Percentiles rank a stretch among this genome's conserved stretches.
Evolutionary conservation across 352 stramenopile species (phyloP).

Genomic region (Pythium myriotylum): DNA sequence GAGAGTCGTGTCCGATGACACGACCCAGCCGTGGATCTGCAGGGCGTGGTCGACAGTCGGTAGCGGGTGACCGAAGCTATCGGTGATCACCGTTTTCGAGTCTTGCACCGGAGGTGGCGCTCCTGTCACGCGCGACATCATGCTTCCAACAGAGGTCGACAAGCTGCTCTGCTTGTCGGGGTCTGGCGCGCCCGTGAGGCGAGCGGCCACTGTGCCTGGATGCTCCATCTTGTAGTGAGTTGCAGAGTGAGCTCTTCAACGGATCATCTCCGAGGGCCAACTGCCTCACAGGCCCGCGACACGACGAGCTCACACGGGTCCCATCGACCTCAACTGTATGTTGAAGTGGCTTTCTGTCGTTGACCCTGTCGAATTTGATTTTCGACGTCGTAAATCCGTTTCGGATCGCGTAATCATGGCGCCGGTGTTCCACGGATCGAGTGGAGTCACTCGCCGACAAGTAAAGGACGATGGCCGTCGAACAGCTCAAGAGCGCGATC

Average conservation of each 20-base stretch:
- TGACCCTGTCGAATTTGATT: too few relatives aligned
- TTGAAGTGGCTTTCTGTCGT: too few relatives aligned
- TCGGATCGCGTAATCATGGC: neutral
- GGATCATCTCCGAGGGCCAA: too few relatives aligned
- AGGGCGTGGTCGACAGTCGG: conserved; percentile 34
- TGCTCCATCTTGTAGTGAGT: conserved; percentile 31
- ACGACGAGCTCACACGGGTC: too few relatives aligned
- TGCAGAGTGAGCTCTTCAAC: conserved; percentile 5
- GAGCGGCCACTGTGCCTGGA: conserved; percentile 29
- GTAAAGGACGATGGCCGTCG: conserved; percentile 43
- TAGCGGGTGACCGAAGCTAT: conserved; percentile 38
- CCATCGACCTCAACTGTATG: too few relatives aligned
- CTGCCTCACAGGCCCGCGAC: too few relatives aligned
- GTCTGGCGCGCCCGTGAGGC: conserved; percentile 31
- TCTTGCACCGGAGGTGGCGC: conserved; percentile 26
- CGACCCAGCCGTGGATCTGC: conserved; percentile 32
- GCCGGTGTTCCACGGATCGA: too few relatives aligned
- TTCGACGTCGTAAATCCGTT: too few relatives aligned
- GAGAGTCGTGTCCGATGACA: conserved; percentile 31
- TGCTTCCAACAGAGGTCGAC: conserved; percentile 18
- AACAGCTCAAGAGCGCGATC: conserved; percentile 62
- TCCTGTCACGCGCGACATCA: conserved; percentile 31
- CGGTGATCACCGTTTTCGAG: conserved; percentile 30
- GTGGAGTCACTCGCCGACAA: neutral
- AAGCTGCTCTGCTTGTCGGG: conserved; percentile 25